A percentile compares a stretch with the other conserved stretches of the same genome.
These are phyloP conservation scores for Sophora flavescens DNA, from an alignment of 306 rosid species.

Conservation along the genomic window DNA sequence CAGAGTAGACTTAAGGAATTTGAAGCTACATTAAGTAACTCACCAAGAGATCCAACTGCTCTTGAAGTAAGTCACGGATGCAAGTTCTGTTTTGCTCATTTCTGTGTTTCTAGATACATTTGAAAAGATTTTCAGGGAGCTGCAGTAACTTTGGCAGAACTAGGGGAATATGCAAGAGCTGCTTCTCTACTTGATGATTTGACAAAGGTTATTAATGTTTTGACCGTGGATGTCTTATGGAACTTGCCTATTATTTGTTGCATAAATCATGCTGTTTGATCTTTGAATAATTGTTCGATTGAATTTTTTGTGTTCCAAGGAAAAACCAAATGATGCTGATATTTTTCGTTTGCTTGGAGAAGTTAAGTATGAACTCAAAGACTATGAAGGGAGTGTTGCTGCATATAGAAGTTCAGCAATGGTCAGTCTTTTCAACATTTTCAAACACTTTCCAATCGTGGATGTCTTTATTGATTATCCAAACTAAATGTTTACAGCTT, in stretches of 20 bases:
- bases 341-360: constrained; percentile 95
- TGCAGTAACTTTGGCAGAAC: constrained; percentile 88
- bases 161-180: constrained; percentile 79
- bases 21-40: constrained; percentile 66
- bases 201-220: constrained; percentile 64
- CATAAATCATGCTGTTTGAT: constrained; percentile 34
- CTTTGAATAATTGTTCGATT: constrained; percentile 10
- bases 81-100: constrained; percentile 49
- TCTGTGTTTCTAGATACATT: constrained; percentile 44
- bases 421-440: constrained; percentile 63
- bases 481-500: constrained; percentile 32
- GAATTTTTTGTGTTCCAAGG: constrained; percentile 53
- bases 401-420: constrained; percentile 75
- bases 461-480: constrained; percentile 26
- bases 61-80: constrained; percentile 77
- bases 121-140: constrained; percentile 76
- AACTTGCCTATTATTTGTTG: constrained; percentile 27
- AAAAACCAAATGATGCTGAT: constrained; percentile 78
- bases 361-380: constrained; percentile 79
- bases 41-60: constrained; percentile 84
- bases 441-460: constrained; percentile 31
- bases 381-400: constrained; percentile 81
- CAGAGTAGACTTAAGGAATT: constrained; percentile 86
- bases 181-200: constrained; percentile 86
- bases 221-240: constrained; percentile 20